Conservation (phyloP, 169 alveolate species). For the Plasmodium sp. region DNA sequence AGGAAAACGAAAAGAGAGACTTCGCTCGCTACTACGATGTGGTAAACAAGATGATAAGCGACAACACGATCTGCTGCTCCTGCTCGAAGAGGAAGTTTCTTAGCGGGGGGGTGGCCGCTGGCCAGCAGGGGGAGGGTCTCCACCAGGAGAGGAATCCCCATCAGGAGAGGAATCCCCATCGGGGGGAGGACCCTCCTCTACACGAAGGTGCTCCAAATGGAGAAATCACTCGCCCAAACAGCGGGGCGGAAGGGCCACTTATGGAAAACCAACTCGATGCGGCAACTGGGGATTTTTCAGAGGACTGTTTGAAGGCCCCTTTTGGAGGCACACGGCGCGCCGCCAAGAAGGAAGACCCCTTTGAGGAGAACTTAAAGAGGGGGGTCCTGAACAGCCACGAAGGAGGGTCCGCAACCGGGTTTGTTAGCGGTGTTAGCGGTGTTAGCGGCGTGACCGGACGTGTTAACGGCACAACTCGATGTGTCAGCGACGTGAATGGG, state of each 20-base stretch:
- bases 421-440: not conserved
- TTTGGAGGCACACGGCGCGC: not conserved
- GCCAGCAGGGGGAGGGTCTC: not conserved
- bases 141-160: not conserved
- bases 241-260: not conserved
- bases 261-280: not conserved
- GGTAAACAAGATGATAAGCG: slow-evolving; percentile 31
- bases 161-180: not conserved
- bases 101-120: not conserved
- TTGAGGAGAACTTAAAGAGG: not conserved
- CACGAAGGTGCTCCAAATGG: not conserved
- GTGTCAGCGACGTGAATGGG: not conserved
- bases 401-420: too few species aligned
- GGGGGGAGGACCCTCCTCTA: not conserved
- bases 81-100: slow-evolving; percentile 33
- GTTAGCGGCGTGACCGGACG: not conserved
- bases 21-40: slow-evolving; percentile 14
- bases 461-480: not conserved
- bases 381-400: not conserved
- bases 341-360: not conserved
- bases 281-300: not conserved
- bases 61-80: slow-evolving; percentile 42
- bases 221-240: not conserved
- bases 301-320: not conserved
- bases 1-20: slow-evolving; percentile 40